Conservation (phyloP, 2,329 filamentous ascomycete genomes). For the Sporothrix protearum region DNA sequence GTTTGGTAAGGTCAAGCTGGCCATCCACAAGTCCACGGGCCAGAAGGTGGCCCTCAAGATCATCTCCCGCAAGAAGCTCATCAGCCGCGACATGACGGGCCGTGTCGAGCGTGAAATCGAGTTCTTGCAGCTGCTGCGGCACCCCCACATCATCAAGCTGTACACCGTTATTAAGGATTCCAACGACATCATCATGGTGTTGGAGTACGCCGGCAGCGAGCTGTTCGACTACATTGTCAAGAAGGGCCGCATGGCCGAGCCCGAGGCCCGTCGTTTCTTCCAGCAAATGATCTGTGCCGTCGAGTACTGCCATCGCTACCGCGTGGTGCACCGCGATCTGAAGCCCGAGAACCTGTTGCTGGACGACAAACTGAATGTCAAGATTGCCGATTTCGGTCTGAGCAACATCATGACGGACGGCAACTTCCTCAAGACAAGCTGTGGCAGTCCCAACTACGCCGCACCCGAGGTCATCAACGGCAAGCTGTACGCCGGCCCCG, state of each 20-base stretch:
- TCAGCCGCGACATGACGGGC: constrained; percentile 96
- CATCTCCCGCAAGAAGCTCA: constrained; percentile 91
- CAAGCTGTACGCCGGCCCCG: constrained; percentile 93
- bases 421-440: constrained; percentile 98
- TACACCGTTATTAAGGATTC: constrained; percentile 96
- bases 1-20: constrained; percentile 98
- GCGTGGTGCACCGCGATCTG: constrained; percentile 95
- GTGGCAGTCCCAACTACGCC: constrained; percentile 96
- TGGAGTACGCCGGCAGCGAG: constrained; percentile 95
- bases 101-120: constrained; percentile 97
- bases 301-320: constrained; percentile 97
- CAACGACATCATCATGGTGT: constrained; percentile 96
- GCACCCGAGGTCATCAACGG: constrained; percentile 97
- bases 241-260: constrained; percentile 85
- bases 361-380: constrained; percentile 94
- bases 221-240: constrained; percentile 98
- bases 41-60: constrained; percentile 98
- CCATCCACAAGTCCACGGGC: constrained; percentile 83
- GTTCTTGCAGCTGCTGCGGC: constrained; percentile 89
- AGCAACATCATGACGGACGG: constrained; percentile 99
- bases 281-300: constrained; percentile 99
- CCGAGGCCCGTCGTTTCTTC: constrained; percentile 94
- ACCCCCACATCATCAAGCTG: constrained; percentile 99
- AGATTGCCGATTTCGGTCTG: constrained; percentile 97
- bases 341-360: constrained; percentile 96